Evolutionary conservation across 2,329 filamentous ascomycete species (phyloP), one percentile per base, ranked within the genome.

Genomic region (Hymenotorrendiella dingleyae): DNA sequence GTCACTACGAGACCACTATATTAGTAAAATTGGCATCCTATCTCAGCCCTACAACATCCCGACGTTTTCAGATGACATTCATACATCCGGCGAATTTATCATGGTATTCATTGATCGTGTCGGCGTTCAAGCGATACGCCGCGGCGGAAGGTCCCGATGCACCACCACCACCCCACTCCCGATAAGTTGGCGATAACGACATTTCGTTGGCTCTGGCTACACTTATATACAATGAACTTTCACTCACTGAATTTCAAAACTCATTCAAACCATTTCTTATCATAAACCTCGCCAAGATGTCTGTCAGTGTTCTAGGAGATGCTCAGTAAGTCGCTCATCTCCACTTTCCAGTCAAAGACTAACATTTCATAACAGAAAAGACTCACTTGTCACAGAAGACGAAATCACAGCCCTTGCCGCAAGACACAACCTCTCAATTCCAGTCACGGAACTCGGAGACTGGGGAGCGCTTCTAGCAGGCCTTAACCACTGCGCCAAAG

Each of bases 401-500:
- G 44, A 54, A 22, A 26, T 56, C 5, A 10, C 29, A 4, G 24
- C 44, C 22, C 49, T 56, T 8, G 53, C 49, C 9, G 20, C 37
- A 5, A 28, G 24, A 10, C 32, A 45, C 29, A 43, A 46, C 8
- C 38, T 57, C 19, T 40, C 36, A 1, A 49, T 55, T 16, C 49
- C 51, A 4, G n/a, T 17, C 2, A 27, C 36, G 19, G 42, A 53
- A 21, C 32, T 54, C 33, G 12, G 22, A 26, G 54, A 57, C 23
- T 54, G 48, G 48, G 39, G 38, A 12, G 40, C 30, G 3, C 46
- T 56, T 4, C 44, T 56, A 16, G 44, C 47, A 20, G 49, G 52
- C 20, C 35, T 57, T 5, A 54, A 54, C 36, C 42, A 53, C 38
- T 54, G 43, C 41, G 48, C 53, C 1, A 52, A 55, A 40, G 48